Base-by-base conservation (phyloP, 495 filamentous ascomycete species). In the Trichocladium uniseriatum region DNA sequence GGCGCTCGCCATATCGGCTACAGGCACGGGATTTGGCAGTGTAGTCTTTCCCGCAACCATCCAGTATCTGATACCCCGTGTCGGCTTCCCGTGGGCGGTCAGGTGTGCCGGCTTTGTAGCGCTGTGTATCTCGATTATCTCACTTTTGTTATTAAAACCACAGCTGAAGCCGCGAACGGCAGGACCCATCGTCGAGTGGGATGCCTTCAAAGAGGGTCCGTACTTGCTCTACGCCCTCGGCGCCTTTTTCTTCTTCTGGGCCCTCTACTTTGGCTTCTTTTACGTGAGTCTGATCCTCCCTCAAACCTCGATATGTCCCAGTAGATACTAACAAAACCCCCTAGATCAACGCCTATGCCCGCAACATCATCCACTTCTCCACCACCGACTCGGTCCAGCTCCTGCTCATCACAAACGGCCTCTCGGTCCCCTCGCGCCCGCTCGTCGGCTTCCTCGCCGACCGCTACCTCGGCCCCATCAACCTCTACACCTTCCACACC, bases 41-140 rank as follows among this genome's bases (percentile, higher is more conserved):
- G 59, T 73, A 4, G 53, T 71, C 10, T 71, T 74, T 24, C 69
- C 71, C 0, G 57, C 65, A 0, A 61, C 58, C 0, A 58, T 73
- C 3, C 70, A 72, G 49, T 69, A 72, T 35, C 54, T 72, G 6
- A 69, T 66, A 27, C 69, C 69, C 7, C 38, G 39, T 27, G 54
- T 73, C 38, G 71, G 71, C 0, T 74, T 74, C 22, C 53, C 68
- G 11, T 73, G 70, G 70, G 65, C 71, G 11, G 71, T 71, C 29
- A 43, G 70, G 16, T 69, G 64, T 40, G 56, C 63, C 5, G 68
- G 53, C 13, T 69, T 72, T 39, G 59, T 73, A 11, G 67, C 66
- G 6, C 51, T 72, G 38, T 40, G 59, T 42, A 55, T 70, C 15
- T 49, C 64, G 13, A 43, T 57, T 4, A 15, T 63, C 32, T 54